A percentile compares a stretch with the other conserved stretches of the same genome.
Conservation (phyloP, 1,139 yeast genomes). For the Fermentozyma sake region DNA sequence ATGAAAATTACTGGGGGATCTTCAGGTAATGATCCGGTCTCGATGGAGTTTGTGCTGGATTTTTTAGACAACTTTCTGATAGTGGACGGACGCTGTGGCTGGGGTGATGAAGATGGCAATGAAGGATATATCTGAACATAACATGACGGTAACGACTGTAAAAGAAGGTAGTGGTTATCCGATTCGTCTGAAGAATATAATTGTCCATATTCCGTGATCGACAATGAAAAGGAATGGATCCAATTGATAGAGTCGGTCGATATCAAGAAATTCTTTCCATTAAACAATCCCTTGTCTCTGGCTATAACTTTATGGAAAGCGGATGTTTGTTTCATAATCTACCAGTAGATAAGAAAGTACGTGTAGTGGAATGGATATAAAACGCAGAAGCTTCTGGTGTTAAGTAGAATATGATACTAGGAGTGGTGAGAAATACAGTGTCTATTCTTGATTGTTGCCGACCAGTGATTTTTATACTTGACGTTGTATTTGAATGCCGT, state of each 20-base stretch:
- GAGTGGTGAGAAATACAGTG: too few relatives aligned
- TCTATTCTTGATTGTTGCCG: too few relatives aligned
- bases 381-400: too few relatives aligned
- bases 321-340: constrained; percentile 16
- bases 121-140: constrained; percentile 35
- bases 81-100: constrained; percentile 8
- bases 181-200: constrained; percentile 32
- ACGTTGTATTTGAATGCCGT: too few relatives aligned
- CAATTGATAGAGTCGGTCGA: constrained; percentile 39
- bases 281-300: constrained; percentile 34
- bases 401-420: too few relatives aligned
- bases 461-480: too few relatives aligned
- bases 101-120: constrained; percentile 9
- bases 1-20: constrained; percentile 45
- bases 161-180: constrained; percentile 29
- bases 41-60: constrained; percentile 2
- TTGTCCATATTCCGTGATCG: constrained; percentile 35
- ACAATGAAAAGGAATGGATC: constrained; percentile 30
- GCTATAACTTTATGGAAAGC: constrained; percentile 29
- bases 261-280: constrained; percentile 31
- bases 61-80: constrained; percentile 7
- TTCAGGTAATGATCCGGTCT: constrained; percentile 9
- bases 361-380: too few relatives aligned
- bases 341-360: constrained; percentile 3
- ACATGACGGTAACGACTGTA: constrained; percentile 40